phyloP scores from a whole-genome alignment of 106 monocot species.

The Alisma plantagoaquatica region DNA sequence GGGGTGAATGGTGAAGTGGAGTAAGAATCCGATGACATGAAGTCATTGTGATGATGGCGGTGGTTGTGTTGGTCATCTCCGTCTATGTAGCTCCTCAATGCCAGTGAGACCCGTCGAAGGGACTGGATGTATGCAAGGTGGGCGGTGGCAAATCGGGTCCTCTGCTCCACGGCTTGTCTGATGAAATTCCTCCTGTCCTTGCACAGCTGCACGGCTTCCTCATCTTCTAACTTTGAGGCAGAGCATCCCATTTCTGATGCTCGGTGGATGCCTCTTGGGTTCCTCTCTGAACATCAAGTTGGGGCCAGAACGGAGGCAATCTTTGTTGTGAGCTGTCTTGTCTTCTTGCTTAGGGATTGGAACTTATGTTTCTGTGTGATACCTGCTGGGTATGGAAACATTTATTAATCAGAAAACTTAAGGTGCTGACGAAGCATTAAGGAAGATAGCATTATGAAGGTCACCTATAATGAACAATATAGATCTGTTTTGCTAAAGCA shows the following conservation, averaged over 20 bases:
- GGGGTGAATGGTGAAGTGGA: slow-evolving; percentile 39
- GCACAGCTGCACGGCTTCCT: slow-evolving; percentile 74
- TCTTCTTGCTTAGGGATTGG: too few relatives aligned
- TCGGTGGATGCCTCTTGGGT: neutral
- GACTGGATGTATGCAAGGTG: slow-evolving; percentile 70
- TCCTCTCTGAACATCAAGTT: too few relatives aligned
- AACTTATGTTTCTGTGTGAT: too few relatives aligned
- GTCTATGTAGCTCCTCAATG: slow-evolving; percentile 50
- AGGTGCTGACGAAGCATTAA: too few relatives aligned
- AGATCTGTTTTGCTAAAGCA: too few relatives aligned
- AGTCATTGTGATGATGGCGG: too few relatives aligned
- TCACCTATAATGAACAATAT: too few relatives aligned
- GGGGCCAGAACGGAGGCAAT: too few relatives aligned
- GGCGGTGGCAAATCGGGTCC: slow-evolving; percentile 53
- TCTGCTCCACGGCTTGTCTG: slow-evolving; percentile 69
- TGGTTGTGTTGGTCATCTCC: slow-evolving; percentile 38
- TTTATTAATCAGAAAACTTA: too few relatives aligned
- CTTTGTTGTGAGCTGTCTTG: too few relatives aligned
- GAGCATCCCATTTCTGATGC: slow-evolving; percentile 83
- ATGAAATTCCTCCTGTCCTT: slow-evolving; percentile 79
- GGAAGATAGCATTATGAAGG: too few relatives aligned
- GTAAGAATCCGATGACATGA: slow-evolving; percentile 34
- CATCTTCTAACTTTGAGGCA: slow-evolving; percentile 76
- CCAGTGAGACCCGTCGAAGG: slow-evolving; percentile 49
- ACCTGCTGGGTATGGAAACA: too few relatives aligned